Conservation (phyloP, 371 early-diverging fungal genomes). For the Smittium mucronatum region DNA sequence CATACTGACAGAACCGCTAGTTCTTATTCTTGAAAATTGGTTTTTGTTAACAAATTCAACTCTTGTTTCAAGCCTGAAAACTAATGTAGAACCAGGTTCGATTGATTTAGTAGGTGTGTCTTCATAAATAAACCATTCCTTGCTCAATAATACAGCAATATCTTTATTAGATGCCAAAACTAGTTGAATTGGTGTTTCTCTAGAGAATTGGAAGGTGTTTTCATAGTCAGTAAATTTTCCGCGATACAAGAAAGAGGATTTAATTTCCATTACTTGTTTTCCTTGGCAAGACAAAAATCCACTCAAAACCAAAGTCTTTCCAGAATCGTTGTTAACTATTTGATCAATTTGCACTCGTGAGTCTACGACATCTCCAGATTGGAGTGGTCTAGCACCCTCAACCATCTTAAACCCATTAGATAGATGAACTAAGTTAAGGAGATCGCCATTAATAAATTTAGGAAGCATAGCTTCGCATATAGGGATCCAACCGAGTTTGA, state of each 20-base stretch:
- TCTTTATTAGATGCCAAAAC: slow-evolving; percentile 55
- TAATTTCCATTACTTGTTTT: slow-evolving; percentile 28
- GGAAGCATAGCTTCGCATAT: slow-evolving; percentile 89
- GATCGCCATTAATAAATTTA: slow-evolving; percentile 85
- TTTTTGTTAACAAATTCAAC: slow-evolving; percentile 59
- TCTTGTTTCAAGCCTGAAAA: slow-evolving; percentile 63
- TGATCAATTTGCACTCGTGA: slow-evolving; percentile 44
- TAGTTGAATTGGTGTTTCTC: slow-evolving; percentile 70
- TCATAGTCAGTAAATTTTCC: slow-evolving; percentile 75
- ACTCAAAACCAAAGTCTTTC: slow-evolving; percentile 84
- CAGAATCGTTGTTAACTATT: slow-evolving; percentile 39
- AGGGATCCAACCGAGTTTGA: slow-evolving; percentile 87
- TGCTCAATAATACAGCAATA: slow-evolving; percentile 70
- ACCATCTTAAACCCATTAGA: slow-evolving; percentile 86
- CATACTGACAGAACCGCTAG: slow-evolving; percentile 68
- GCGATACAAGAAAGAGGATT: slow-evolving; percentile 77
- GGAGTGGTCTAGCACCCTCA: slow-evolving; percentile 59
- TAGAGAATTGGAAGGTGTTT: slow-evolving; percentile 24
- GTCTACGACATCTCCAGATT: slow-evolving; percentile 72
- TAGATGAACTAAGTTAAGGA: slow-evolving; percentile 83
- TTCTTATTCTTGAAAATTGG: slow-evolving; percentile 52
- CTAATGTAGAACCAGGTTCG: slow-evolving; percentile 53
- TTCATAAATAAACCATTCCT: slow-evolving; percentile 84
- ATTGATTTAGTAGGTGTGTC: slow-evolving; percentile 47
- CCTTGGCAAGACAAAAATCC: slow-evolving; percentile 40